phyloP scores from a whole-genome alignment of 2,329 filamentous ascomycete species.

The Coleophoma eucalyptorum region DNA sequence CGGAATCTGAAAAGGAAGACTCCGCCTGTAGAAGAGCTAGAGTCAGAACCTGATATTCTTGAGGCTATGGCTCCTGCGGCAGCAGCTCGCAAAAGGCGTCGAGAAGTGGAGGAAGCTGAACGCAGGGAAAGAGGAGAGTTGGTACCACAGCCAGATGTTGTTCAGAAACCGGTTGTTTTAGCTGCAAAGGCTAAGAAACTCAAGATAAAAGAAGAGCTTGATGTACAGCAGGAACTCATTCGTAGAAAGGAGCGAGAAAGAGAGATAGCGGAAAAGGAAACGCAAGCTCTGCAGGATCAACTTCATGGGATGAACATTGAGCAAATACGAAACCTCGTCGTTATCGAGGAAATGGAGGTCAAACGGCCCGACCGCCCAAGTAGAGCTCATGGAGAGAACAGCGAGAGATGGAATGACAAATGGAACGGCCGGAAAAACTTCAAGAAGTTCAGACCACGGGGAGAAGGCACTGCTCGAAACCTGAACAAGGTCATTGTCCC shows the following conservation, averaged over 20 bases:
- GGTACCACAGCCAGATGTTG: constrained; percentile 16
- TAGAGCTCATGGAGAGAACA: constrained; percentile 30
- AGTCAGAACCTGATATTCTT: constrained; percentile 47
- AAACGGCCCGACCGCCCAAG: constrained; percentile 30
- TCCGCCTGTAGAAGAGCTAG: constrained; percentile 32
- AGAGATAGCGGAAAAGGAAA: constrained; percentile 51
- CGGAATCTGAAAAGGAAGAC: constrained; percentile 38
- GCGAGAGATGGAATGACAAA: constrained; percentile 73
- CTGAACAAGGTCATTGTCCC: constrained; percentile 46
- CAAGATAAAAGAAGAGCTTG: constrained; percentile 52
- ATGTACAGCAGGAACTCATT: constrained; percentile 45
- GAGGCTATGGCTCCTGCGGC: constrained; percentile 73
- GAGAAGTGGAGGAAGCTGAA: constrained; percentile 55
- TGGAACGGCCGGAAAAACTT: constrained; percentile 98
- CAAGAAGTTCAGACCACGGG: constrained; percentile 74
- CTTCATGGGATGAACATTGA: constrained; percentile 67
- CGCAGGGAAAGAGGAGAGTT: constrained; percentile 32
- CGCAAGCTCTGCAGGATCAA: constrained; percentile 48
- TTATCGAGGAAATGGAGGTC: constrained; percentile 74
- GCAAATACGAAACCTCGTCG: constrained; percentile 68
- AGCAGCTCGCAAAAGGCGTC: constrained; percentile 74
- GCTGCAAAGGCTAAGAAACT: constrained; percentile 22
- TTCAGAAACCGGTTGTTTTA: constrained; percentile 3
- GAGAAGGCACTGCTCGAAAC: constrained; percentile 35
- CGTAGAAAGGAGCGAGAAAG: constrained; percentile 61